These are phyloP conservation scores for Trametes pubescens DNA, from an alignment of 1,284 basidiomycete genomes.

Conservation along the genomic window DNA sequence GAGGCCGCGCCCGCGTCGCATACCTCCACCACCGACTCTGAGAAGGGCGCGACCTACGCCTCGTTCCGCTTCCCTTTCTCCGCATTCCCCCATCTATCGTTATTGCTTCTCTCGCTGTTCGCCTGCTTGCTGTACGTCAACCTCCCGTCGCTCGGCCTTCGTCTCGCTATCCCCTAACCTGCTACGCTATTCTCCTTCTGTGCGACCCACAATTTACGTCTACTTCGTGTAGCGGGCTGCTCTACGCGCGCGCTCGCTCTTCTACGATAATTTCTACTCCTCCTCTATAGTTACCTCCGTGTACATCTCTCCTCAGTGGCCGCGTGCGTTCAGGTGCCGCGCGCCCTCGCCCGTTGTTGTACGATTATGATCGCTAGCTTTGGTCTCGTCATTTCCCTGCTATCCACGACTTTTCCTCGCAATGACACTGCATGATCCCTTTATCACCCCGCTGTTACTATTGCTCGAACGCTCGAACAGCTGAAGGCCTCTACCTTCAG, in stretches of 20 bases:
- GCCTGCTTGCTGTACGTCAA: conserved; percentile 26
- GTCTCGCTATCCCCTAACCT: conserved; percentile 3
- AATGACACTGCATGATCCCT: neutral
- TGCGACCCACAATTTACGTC: neutral
- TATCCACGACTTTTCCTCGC: neutral
- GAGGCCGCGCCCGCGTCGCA: conserved; percentile 9
- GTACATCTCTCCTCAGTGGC: neutral
- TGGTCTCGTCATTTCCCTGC: neutral
- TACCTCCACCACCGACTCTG: neutral
- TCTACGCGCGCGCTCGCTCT: too few species aligned
- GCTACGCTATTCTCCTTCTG: neutral
- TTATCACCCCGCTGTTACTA: neutral
- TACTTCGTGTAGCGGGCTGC: neutral
- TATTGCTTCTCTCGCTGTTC: conserved; percentile 18
- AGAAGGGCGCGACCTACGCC: neutral
- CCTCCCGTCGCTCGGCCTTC: conserved; percentile 11
- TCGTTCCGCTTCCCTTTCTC: neutral
- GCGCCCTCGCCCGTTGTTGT: conserved; percentile 4
- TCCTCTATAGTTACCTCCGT: neutral
- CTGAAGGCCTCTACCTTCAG: too few species aligned
- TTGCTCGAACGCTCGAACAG: too few species aligned
- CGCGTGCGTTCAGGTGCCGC: neutral
- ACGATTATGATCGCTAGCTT: conserved; percentile 5
- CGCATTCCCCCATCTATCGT: conserved; percentile 18
- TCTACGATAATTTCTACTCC: neutral